These are phyloP conservation scores for Taphrina communis DNA, from an alignment of 1,139 yeast species.

Conservation along the genomic window DNA sequence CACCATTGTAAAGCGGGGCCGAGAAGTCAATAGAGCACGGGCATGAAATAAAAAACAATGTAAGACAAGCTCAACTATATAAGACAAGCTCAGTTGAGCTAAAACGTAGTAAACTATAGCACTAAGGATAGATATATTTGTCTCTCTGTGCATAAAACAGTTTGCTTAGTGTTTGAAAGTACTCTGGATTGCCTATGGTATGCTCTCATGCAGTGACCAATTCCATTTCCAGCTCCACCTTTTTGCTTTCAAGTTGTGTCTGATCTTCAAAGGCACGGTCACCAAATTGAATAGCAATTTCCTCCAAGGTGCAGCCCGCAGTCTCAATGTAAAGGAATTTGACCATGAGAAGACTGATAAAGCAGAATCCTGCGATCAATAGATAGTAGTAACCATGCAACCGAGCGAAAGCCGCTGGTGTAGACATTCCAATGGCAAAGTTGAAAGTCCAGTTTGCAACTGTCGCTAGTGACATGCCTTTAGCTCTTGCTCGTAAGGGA, in stretches of 20 bases:
- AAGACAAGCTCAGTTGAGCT: too few species aligned
- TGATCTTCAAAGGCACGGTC: constrained; percentile 11
- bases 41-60: too few species aligned
- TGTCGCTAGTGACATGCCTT: constrained; percentile 14
- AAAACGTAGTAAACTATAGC: too few species aligned
- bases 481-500: constrained; percentile 10
- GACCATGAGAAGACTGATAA: constrained; percentile 15
- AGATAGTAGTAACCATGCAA: constrained; percentile 11
- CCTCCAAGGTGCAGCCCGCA: constrained; percentile 13
- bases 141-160: too few species aligned
- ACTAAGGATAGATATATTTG: too few species aligned
- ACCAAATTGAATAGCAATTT: constrained; percentile 11
- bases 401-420: constrained; percentile 11
- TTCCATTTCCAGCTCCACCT: constrained; percentile 6
- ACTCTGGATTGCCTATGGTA: too few species aligned
- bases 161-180: too few species aligned
- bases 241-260: background rate
- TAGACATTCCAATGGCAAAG: constrained; percentile 15
- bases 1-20: too few species aligned
- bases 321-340: constrained; percentile 2
- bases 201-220: background rate
- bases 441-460: constrained; percentile 12
- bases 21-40: too few species aligned
- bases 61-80: too few species aligned
- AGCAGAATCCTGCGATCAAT: constrained; percentile 6